Evolutionary conservation across 2,329 filamentous ascomycete genomes (phyloP).

Genomic region (Periconia macrospinosa): DNA sequence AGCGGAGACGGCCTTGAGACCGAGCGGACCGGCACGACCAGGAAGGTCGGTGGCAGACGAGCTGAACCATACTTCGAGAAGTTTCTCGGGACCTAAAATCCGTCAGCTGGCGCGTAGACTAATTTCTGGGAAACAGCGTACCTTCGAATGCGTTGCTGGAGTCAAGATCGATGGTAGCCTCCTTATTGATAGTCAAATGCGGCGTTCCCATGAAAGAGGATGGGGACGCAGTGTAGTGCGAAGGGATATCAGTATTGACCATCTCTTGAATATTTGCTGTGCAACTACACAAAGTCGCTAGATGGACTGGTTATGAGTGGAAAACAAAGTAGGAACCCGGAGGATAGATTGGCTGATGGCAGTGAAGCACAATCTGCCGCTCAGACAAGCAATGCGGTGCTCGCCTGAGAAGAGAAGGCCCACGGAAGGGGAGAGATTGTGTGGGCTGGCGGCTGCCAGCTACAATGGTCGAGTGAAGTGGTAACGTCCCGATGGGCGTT

Average conservation of each 20-base stretch:
- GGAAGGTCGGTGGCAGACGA: slow-evolving; percentile 75
- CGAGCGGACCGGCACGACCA: slow-evolving; percentile 68
- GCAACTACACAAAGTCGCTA: slow-evolving; percentile 19
- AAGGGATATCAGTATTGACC: slow-evolving; percentile 79
- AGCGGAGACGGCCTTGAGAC: slow-evolving; percentile 81
- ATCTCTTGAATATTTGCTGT: slow-evolving; percentile 61
- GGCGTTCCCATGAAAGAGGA: slow-evolving; percentile 77
- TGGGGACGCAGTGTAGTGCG: slow-evolving; percentile 79
- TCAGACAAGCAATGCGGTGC: slow-evolving; percentile 95
- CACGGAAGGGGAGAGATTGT: slow-evolving; percentile 62
- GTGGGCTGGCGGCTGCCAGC: slow-evolving; percentile 87
- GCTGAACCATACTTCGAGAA: slow-evolving; percentile 97
- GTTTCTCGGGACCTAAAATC: slow-evolving; percentile 82
- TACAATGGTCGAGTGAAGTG: slow-evolving; percentile 55
- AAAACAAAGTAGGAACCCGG: slow-evolving; percentile 5
- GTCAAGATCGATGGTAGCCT: slow-evolving; percentile 89
- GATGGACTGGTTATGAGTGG: slow-evolving; percentile 5
- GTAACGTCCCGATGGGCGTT: slow-evolving; percentile 76
- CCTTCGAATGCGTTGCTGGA: slow-evolving; percentile 96
- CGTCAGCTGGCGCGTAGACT: slow-evolving; percentile 20
- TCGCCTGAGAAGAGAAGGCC: slow-evolving; percentile 97
- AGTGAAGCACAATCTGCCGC: slow-evolving; percentile 95
- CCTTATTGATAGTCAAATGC: slow-evolving; percentile 94
- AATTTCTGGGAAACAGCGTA: slow-evolving; percentile 39
- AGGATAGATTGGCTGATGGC: slow-evolving; percentile 29